Evolutionary conservation across 2,329 filamentous ascomycete species (phyloP).

Genomic region (Zalaria obscura): DNA sequence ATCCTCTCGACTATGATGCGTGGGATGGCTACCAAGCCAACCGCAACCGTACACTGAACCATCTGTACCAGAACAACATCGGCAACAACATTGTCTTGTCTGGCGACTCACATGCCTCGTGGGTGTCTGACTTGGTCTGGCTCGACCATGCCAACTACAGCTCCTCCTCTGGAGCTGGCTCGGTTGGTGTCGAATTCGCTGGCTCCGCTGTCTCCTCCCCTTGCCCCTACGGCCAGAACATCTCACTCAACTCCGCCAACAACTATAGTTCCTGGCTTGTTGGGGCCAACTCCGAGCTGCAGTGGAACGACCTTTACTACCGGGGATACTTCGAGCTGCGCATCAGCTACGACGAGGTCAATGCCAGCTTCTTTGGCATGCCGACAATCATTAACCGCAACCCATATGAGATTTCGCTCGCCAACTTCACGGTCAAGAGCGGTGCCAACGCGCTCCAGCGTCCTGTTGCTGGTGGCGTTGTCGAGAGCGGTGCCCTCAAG

Average conservation of each 20-base stretch:
- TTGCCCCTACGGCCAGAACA: conserved; percentile 44
- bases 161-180: conserved; percentile 22
- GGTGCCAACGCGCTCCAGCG: conserved; percentile 46
- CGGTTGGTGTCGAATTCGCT: conserved; percentile 38
- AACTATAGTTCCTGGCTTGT: conserved; percentile 30
- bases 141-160: conserved; percentile 18
- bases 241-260: conserved; percentile 38
- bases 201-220: conserved; percentile 52
- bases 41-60: conserved; percentile 54
- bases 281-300: conserved; percentile 46
- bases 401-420: conserved; percentile 49
- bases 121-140: conserved; percentile 34
- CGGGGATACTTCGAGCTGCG: conserved; percentile 57
- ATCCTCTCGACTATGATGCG: conserved; percentile 39
- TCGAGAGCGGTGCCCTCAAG: conserved; percentile 44
- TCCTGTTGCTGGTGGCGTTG: conserved; percentile 33
- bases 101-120: conserved; percentile 55
- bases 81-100: conserved; percentile 60
- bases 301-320: conserved; percentile 63
- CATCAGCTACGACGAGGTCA: conserved; percentile 40
- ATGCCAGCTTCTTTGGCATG: conserved; percentile 51
- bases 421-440: conserved; percentile 53
- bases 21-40: conserved; percentile 58
- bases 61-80: conserved; percentile 54
- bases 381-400: conserved; percentile 47